These are phyloP conservation scores for Senna siamea DNA, from an alignment of 306 rosid genomes.

Conservation along the genomic window DNA sequence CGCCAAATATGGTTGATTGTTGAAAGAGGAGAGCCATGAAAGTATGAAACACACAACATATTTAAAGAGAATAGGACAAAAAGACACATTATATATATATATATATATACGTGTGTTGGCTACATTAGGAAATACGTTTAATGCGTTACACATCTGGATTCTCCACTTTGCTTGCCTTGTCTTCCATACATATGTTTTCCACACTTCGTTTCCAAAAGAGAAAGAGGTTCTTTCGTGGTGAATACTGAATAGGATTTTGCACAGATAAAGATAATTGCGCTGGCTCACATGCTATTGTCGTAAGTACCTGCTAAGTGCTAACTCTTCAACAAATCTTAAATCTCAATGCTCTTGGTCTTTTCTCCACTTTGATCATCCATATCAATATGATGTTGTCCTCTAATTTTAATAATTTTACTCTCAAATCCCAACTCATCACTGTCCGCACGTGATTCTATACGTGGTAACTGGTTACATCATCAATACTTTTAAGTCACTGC, in stretches of 20 bases:
- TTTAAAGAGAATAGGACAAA: constrained; percentile 30
- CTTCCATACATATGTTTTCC: too few species aligned
- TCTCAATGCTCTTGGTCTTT: not conserved
- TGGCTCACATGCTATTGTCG: too few species aligned
- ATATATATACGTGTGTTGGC: too few species aligned
- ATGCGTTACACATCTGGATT: constrained; percentile 29
- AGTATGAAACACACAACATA: not conserved
- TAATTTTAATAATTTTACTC: too few species aligned
- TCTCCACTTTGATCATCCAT: too few species aligned
- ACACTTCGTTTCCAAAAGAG: too few species aligned
- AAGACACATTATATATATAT: not conserved
- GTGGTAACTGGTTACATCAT: not conserved
- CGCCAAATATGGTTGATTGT: not conserved
- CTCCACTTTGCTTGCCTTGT: constrained; percentile 34
- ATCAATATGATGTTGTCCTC: too few species aligned
- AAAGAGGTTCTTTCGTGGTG: too few species aligned
- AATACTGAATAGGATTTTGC: not conserved
- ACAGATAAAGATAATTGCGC: constrained; percentile 9
- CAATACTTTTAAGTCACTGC: constrained; percentile 4
- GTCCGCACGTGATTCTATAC: not conserved
- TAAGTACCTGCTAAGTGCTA: too few species aligned
- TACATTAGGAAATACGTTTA: constrained; percentile 26
- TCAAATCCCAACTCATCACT: not conserved
- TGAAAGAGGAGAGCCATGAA: too few species aligned
- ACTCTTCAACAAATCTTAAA: constrained; percentile 6